Conservation (phyloP, 2,329 filamentous ascomycete species). For the Aspergillus jensenii region DNA sequence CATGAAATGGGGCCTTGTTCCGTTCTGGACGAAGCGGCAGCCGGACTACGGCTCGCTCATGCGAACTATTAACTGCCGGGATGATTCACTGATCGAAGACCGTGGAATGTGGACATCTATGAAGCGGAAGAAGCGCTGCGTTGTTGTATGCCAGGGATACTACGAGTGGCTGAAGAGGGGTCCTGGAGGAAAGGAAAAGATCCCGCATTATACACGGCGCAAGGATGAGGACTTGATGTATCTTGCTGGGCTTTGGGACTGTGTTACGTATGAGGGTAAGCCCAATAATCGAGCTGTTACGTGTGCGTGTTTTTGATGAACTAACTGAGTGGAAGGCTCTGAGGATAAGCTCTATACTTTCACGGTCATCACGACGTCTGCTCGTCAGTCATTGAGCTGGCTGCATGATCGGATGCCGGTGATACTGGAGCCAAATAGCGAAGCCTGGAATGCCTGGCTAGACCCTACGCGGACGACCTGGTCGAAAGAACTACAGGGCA, state of each 20-base stretch:
- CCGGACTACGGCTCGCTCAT: constrained; percentile 75
- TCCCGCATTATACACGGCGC: constrained; percentile 80
- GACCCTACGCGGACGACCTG: constrained; percentile 72
- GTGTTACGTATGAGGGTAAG: constrained; percentile 73
- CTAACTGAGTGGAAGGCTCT: constrained; percentile 47
- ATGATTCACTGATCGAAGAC: constrained; percentile 75
- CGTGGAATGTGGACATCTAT: constrained; percentile 89
- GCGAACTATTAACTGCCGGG: constrained; percentile 92
- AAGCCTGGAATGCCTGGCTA: constrained; percentile 72
- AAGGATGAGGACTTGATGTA: constrained; percentile 83
- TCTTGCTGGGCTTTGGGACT: constrained; percentile 90
- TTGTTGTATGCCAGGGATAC: constrained; percentile 88
- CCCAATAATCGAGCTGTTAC: background rate
- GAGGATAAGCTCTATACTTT: constrained; percentile 79
- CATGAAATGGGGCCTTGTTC: constrained; percentile 96
- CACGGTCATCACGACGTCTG: constrained; percentile 87
- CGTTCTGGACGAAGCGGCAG: constrained; percentile 86
- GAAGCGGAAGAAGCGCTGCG: constrained; percentile 84
- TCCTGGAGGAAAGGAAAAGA: constrained; percentile 68
- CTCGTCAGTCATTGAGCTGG: constrained; percentile 79
- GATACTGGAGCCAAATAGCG: constrained; percentile 74
- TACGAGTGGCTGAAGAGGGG: constrained; percentile 92
- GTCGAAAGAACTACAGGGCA: constrained; percentile 72
- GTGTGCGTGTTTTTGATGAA: background rate
- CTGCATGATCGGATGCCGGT: constrained; percentile 96